These are phyloP conservation scores for Cardamine chenopodiifolia DNA, from an alignment of 345 rosid species.

Conservation along the genomic window DNA sequence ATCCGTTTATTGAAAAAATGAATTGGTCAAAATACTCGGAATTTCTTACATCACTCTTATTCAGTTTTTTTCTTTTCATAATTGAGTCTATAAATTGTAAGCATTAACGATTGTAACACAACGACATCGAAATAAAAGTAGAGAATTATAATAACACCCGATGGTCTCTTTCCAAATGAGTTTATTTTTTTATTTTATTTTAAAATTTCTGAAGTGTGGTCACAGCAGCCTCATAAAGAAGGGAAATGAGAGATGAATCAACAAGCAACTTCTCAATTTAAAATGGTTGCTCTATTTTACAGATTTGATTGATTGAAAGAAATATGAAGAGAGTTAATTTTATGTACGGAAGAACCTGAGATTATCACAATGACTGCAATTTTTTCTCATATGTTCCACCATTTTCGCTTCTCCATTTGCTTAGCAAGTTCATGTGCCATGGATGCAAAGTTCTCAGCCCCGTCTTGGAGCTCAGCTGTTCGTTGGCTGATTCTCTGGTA, in stretches of 20 bases:
- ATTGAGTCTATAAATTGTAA: not conserved
- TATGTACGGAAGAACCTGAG: constrained; percentile 30
- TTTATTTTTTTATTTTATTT: not conserved
- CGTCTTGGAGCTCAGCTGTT: constrained; percentile 74
- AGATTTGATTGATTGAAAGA: constrained; percentile 18
- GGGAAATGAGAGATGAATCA: constrained; percentile 13
- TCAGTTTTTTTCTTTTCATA: not conserved
- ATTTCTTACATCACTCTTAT: not conserved
- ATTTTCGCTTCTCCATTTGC: constrained; percentile 85
- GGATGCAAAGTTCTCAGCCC: constrained; percentile 78
- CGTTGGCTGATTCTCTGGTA: constrained; percentile 67
- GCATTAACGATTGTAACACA: too few species aligned
- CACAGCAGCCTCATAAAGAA: constrained; percentile 1
- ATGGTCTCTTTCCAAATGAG: not conserved
- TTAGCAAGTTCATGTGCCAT: constrained; percentile 77
- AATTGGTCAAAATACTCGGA: too few species aligned
- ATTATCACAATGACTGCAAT: constrained; percentile 29
- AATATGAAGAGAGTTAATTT: not conserved
- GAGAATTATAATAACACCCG: not conserved
- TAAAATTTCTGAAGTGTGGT: not conserved
- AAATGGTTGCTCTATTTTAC: constrained; percentile 33
- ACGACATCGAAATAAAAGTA: too few species aligned
- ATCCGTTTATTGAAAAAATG: too few species aligned
- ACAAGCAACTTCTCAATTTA: constrained; percentile 11
- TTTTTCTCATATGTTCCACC: constrained; percentile 69